Evolutionary conservation across 1,139 yeast genomes (phyloP).

Genomic region (Yamadazyma jaroonii): DNA sequence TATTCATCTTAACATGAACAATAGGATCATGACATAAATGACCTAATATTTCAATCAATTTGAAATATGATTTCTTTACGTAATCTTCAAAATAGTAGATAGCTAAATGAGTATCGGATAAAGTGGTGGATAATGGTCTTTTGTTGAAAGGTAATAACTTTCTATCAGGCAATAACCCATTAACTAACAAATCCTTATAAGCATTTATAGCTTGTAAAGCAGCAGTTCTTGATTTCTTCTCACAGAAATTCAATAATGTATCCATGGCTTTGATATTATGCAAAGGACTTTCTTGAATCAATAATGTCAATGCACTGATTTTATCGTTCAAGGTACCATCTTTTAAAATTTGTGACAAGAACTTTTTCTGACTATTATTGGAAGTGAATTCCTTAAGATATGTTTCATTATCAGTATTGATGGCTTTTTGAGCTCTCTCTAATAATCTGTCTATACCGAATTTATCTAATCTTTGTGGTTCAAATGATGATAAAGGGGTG

Average conservation of each 20-base stretch:
- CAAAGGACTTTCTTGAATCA: slow-evolving; percentile 92
- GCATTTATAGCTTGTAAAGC: slow-evolving; percentile 90
- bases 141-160: slow-evolving; percentile 78
- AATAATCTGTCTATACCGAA: slow-evolving; percentile 55
- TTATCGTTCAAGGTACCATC: slow-evolving; percentile 96
- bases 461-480: slow-evolving; percentile 41
- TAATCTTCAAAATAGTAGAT: slow-evolving; percentile 87
- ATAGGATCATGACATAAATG: slow-evolving; percentile 86
- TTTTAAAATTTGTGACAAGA: slow-evolving; percentile 81
- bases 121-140: slow-evolving; percentile 56
- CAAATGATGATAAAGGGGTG: slow-evolving; percentile 34
- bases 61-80: slow-evolving; percentile 72
- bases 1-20: slow-evolving; percentile 78
- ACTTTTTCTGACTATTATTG: slow-evolving; percentile 81
- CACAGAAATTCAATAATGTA: slow-evolving; percentile 72
- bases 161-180: slow-evolving; percentile 82
- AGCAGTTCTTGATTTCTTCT: slow-evolving; percentile 90
- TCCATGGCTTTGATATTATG: slow-evolving; percentile 87
- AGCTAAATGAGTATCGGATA: slow-evolving; percentile 56
- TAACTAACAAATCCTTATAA: slow-evolving; percentile 78
- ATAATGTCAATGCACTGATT: slow-evolving; percentile 86
- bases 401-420: slow-evolving; percentile 68
- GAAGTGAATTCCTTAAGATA: slow-evolving; percentile 78
- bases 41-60: slow-evolving; percentile 69
- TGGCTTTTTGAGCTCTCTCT: slow-evolving; percentile 62